Evolutionary conservation across 306 rosid species (phyloP).

Genomic region (Mucuna pruriens): DNA sequence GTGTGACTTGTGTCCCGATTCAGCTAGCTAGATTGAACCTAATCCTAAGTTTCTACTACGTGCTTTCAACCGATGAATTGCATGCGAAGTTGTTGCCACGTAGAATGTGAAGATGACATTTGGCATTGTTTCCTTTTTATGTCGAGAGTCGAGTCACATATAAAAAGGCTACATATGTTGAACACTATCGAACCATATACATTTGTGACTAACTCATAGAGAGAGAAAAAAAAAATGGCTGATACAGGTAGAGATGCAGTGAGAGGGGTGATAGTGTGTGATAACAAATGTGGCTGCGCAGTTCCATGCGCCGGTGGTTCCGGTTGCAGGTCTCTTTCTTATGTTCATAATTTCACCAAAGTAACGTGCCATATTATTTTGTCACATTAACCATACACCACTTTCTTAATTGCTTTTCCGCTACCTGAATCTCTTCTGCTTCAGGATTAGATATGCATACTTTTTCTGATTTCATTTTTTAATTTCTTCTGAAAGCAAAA

Average conservation of each 20-base stretch:
- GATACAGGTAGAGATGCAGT: slow-evolving; percentile 25
- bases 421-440: no score
- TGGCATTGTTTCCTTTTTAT: neutral
- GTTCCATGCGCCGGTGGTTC: slow-evolving; percentile 50
- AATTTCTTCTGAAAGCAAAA: no score
- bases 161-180: neutral
- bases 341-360: neutral
- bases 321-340: slow-evolving; percentile 48
- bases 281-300: slow-evolving; percentile 50
- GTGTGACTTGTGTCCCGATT: neutral
- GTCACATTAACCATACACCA: no score
- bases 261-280: slow-evolving; percentile 21
- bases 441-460: no score
- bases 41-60: slow-evolving; percentile 26
- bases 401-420: no score
- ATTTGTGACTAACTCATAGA: neutral
- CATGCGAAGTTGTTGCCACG: slow-evolving; percentile 33
- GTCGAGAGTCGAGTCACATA: no score
- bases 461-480: no score
- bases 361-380: no score
- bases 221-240: slow-evolving; percentile 26
- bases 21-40: neutral
- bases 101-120: neutral
- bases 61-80: neutral
- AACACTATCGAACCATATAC: neutral